phyloP scores from a whole-genome alignment of 1,284 basidiomycete genomes.

The Trichosporon inkin region DNA sequence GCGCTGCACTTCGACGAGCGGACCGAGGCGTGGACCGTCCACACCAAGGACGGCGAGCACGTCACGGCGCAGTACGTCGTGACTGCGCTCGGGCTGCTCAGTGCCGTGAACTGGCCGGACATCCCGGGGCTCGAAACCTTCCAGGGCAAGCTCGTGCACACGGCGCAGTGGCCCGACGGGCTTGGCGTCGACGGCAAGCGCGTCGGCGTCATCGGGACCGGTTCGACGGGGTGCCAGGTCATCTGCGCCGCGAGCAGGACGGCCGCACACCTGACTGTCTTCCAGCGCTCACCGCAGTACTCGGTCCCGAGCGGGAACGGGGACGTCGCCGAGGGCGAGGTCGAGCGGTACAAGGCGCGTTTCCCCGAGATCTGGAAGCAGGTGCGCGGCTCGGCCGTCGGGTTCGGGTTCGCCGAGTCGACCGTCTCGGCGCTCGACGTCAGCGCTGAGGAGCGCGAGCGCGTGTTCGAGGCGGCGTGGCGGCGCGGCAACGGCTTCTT shows the following conservation, averaged over 20 bases:
- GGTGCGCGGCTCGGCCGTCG: conserved; percentile 10
- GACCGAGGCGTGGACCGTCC: not conserved
- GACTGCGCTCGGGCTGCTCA: conserved; percentile 18
- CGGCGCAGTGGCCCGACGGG: conserved; percentile 15
- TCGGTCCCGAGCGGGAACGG: conserved; percentile 15
- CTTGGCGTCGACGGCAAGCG: conserved; percentile 7
- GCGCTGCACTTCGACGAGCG: conserved; percentile 9
- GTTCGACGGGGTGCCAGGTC: conserved; percentile 16
- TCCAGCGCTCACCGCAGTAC: conserved; percentile 22
- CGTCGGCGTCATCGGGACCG: conserved; percentile 13
- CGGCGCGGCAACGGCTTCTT: conserved; percentile 16
- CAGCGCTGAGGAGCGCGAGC: conserved; percentile 9
- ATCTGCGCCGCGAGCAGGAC: conserved; percentile 8
- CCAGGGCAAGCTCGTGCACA: conserved; percentile 14
- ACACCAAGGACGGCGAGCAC: not conserved
- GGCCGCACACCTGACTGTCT: conserved; percentile 12
- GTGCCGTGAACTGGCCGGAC: conserved; percentile 24
- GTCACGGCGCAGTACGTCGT: conserved; percentile 28
- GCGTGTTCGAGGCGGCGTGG: conserved; percentile 14
- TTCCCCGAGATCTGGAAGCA: conserved; percentile 13
- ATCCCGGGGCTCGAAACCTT: conserved; percentile 15
- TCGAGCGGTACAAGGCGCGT: not conserved
- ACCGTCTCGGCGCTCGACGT: conserved; percentile 3
- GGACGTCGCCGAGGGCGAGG: not conserved
- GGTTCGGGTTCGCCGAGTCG: conserved; percentile 15